Conservation (phyloP, 371 early-diverging fungal species). For the Encephalitozoon hellem region DNA sequence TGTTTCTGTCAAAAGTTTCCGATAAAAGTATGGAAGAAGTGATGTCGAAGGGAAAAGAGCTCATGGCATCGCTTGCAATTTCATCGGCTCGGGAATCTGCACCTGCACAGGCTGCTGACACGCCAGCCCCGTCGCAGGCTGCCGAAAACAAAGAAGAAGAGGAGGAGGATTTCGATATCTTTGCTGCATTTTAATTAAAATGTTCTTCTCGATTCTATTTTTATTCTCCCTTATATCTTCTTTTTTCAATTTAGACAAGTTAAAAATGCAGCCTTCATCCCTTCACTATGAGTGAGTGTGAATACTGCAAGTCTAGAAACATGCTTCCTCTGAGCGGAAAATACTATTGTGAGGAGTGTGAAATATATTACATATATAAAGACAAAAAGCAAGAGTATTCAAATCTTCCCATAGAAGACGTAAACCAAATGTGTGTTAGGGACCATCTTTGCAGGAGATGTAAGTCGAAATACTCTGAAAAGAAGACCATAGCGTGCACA, state of each 20-base stretch:
- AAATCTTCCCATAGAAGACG: conserved; percentile 24
- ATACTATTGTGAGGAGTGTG: conserved; percentile 35
- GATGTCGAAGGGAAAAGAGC: conserved; percentile 25
- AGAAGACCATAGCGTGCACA: conserved; percentile 5
- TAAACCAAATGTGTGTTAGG: background rate
- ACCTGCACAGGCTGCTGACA: conserved; percentile 13
- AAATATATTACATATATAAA: conserved; percentile 26
- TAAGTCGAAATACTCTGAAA: background rate
- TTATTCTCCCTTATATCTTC: background rate
- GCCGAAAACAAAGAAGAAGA: conserved; percentile 8
- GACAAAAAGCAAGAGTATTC: conserved; percentile 13
- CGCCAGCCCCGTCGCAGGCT: conserved; percentile 3
- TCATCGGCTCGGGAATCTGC: background rate
- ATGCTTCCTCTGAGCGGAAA: background rate
- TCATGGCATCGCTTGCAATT: conserved; percentile 27
- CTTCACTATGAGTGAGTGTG: conserved; percentile 2
- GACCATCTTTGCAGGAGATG: conserved; percentile 26
- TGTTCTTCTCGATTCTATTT: background rate
- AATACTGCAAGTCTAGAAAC: conserved; percentile 18
- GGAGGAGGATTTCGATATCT: conserved; percentile 64
- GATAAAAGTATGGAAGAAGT: conserved; percentile 33
- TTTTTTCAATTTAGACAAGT: background rate
- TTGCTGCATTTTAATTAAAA: conserved; percentile 15
- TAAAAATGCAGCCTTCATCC: background rate
- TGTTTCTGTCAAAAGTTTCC: conserved; percentile 20